Evolutionary conservation across 257 asterid genomes (phyloP).

Genomic region (Echium plantagineum): DNA sequence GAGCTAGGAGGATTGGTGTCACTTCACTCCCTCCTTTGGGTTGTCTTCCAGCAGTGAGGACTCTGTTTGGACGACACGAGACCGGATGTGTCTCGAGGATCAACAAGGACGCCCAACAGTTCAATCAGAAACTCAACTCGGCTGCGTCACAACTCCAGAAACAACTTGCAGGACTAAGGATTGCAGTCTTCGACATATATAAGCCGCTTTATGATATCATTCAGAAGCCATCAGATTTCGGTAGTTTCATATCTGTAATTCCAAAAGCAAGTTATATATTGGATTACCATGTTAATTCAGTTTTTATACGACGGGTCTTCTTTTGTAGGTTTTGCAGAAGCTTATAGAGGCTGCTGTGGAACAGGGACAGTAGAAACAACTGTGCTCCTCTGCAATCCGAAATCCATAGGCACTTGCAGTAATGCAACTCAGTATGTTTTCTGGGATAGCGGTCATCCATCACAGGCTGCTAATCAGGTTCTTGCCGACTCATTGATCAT

Average conservation of each 20-base stretch:
- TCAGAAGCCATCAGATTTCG: constrained; percentile 41
- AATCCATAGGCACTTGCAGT: constrained; percentile 60
- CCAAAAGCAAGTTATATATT: no score
- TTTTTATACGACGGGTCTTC: neutral
- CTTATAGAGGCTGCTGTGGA: constrained; percentile 74
- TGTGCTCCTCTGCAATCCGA: constrained; percentile 55
- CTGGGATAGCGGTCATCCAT: constrained; percentile 95
- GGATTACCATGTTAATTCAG: neutral
- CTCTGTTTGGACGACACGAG: constrained; percentile 60
- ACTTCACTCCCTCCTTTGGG: constrained; percentile 95
- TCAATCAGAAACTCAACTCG: constrained; percentile 59
- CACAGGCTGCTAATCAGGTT: constrained; percentile 67
- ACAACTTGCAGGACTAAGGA: constrained; percentile 49
- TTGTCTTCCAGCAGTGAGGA: constrained; percentile 75
- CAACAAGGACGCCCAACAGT: constrained; percentile 67
- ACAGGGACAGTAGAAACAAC: constrained; percentile 83
- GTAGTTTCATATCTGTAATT: constrained; percentile 9
- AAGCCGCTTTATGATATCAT: constrained; percentile 62
- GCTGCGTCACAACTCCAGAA: constrained; percentile 60
- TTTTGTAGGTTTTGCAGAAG: constrained; percentile 60
- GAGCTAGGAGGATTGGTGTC: constrained; percentile 87
- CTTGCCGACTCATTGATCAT: constrained; percentile 52
- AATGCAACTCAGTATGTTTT: constrained; percentile 73
- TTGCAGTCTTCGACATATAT: constrained; percentile 76
- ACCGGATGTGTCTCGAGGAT: constrained; percentile 59